phyloP scores from a whole-genome alignment of 106 monocot species.

The Dioscorea zingiberensis region DNA sequence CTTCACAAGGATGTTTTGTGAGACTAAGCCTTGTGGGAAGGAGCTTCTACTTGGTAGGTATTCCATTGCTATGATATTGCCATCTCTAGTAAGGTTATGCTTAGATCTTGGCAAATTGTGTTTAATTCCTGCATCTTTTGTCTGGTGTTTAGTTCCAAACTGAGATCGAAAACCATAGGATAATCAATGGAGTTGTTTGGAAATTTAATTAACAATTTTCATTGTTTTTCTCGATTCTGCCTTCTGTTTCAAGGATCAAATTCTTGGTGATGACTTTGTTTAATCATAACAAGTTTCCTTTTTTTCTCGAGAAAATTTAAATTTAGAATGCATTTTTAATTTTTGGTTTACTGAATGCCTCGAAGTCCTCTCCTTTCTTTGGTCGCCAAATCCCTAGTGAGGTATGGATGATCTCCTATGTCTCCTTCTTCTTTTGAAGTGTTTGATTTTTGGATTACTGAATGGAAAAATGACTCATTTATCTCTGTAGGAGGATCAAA shows the following conservation, averaged over 20 bases:
- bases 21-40: slow-evolving; percentile 56
- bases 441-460: background rate
- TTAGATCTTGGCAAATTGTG: background rate
- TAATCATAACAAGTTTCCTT: no score
- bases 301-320: no score
- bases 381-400: slow-evolving; percentile 16
- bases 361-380: slow-evolving; percentile 11
- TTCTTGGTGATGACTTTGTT: no score
- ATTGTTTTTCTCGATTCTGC: no score
- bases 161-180: slow-evolving; percentile 64
- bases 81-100: background rate
- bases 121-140: background rate
- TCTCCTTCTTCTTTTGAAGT: background rate
- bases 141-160: slow-evolving; percentile 69
- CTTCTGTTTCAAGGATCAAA: no score
- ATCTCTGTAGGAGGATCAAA: background rate
- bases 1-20: slow-evolving; percentile 77
- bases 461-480: no score
- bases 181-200: slow-evolving; percentile 77
- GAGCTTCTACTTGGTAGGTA: slow-evolving; percentile 63
- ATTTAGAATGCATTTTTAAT: no score
- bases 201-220: no score
- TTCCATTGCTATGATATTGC: background rate
- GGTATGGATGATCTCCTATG: slow-evolving; percentile 3
- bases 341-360: background rate